Evolutionary conservation across 2,329 filamentous ascomycete genomes (phyloP), one percentile per base, ranked within the genome.

Genomic region (Venturia aucupariae): DNA sequence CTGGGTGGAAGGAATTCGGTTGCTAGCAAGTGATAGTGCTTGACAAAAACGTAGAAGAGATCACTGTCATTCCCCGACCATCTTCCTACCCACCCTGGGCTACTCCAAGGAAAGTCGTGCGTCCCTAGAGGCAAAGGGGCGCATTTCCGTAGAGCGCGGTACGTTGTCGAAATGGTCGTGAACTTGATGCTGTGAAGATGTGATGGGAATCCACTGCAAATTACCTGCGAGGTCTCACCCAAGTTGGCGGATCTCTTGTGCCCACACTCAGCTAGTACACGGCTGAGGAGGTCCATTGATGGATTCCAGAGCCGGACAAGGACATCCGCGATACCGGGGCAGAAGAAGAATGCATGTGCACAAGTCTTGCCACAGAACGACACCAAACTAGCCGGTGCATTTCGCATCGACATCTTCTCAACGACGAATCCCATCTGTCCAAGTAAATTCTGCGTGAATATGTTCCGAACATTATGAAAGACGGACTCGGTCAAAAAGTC

Each of bases 311-410:
- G 78, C 19, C 91, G 85, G 32, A 93, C 84, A 60, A 96, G 80
- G 61, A 96, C 84, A 71, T 96, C 91, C 8, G 90, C 89, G 64
- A 96, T 84, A 4, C 90, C 90, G 0, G 91, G 90, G 35, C 90
- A 92, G 71, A 96, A 97, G 77, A 93, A 94, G 75, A 96, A 96
- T 38, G 90, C 92, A 74, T 95, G 96, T 1, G 92, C 92, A 71
- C 90, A 93, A 4, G 91, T 90, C 75, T 94, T 95, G 66, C 90
- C 92, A 63, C 90, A 91, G 73, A 96, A 96, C 38, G 89, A 88
- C 65, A 96, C 90, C 30, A 80, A 68, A 68, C 80, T 80, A 48
- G 85, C 84, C 46, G 85, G 83, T 11, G 86, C 85, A 70, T 91
- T 88, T 60, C 90, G 85, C 70, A 90, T 79, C 19, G 90, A 92